Conservation (phyloP, 768 basidiomycete species). For the Pleurotus salmoneostramineus region DNA sequence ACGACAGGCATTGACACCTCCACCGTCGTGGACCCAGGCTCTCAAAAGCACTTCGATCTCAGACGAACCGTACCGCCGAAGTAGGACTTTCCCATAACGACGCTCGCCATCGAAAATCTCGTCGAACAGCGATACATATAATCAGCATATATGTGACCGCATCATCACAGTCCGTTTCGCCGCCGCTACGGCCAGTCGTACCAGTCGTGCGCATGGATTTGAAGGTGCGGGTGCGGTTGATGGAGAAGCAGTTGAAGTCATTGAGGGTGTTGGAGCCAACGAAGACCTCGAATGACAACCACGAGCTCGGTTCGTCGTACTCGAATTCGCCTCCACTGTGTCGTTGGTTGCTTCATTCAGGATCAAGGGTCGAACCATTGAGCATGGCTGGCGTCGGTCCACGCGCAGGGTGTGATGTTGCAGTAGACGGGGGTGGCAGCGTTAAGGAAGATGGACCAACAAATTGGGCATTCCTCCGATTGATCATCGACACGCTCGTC, state of each 20-base stretch:
- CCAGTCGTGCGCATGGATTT: neutral
- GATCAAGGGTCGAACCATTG: too few relatives aligned
- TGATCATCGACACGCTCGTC: slow-evolving; percentile 27
- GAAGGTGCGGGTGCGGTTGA: neutral
- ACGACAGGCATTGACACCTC: too few relatives aligned
- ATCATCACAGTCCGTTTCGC: slow-evolving; percentile 55
- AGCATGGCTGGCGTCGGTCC: neutral
- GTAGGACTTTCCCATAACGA: neutral
- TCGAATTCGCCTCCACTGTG: slow-evolving; percentile 8
- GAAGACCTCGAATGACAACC: slow-evolving; percentile 21
- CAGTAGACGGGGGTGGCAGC: neutral
- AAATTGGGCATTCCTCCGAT: neutral
- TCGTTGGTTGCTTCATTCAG: too few relatives aligned
- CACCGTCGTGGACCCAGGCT: too few relatives aligned
- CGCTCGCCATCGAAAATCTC: slow-evolving; percentile 41
- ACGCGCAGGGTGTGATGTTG: neutral
- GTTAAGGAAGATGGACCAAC: neutral
- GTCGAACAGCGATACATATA: slow-evolving; percentile 56
- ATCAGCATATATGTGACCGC: slow-evolving; percentile 75
- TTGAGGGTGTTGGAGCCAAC: slow-evolving; percentile 13
- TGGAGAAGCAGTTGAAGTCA: neutral
- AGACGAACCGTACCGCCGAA: neutral
- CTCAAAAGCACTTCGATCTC: too few relatives aligned
- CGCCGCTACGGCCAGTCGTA: neutral
- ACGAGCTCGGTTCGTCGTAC: slow-evolving; percentile 8